Percentiles rank a stretch among this genome's conserved stretches.
These are phyloP conservation scores for Phytophthora pseudosyringae DNA, from an alignment of 352 stramenopile genomes.

Conservation along the genomic window DNA sequence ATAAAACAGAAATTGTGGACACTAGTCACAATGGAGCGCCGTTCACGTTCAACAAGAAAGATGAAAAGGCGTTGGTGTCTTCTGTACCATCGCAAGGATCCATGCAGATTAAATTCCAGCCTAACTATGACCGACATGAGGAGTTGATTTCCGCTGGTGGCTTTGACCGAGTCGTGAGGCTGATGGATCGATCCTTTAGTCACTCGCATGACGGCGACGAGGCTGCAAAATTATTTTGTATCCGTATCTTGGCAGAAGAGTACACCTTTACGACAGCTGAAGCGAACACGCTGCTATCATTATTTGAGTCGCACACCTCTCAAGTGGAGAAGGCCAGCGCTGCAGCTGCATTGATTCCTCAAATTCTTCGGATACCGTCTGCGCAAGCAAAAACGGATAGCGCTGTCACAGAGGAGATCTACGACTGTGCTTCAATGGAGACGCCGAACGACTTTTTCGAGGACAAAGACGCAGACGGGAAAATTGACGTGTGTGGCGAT, in stretches of 20 bases:
- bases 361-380: conserved; percentile 47
- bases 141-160: conserved; percentile 50
- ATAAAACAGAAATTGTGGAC: conserved; percentile 67
- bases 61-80: conserved; percentile 58
- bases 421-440: conserved; percentile 68
- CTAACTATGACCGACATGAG: conserved; percentile 66
- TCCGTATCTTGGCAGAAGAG: conserved; percentile 67
- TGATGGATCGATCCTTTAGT: conserved; percentile 57
- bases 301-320: conserved; percentile 69
- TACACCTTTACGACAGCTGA: conserved; percentile 64
- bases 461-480: conserved; percentile 81
- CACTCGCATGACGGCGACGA: conserved; percentile 57
- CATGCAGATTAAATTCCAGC: conserved; percentile 65
- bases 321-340: conserved; percentile 76
- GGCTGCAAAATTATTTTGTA: conserved; percentile 65
- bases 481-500: conserved; percentile 83
- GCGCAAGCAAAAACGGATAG: background rate
- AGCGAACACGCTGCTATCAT: conserved; percentile 58
- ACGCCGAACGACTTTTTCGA: conserved; percentile 73
- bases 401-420: conserved; percentile 41
- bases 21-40: conserved; percentile 48
- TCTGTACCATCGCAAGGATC: conserved; percentile 47
- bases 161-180: conserved; percentile 45
- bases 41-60: conserved; percentile 61
- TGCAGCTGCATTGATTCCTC: conserved; percentile 65